Evolutionary conservation across 2,329 filamentous ascomycete species (phyloP).

Genomic region (Hawksworthiomyces lignivorus): DNA sequence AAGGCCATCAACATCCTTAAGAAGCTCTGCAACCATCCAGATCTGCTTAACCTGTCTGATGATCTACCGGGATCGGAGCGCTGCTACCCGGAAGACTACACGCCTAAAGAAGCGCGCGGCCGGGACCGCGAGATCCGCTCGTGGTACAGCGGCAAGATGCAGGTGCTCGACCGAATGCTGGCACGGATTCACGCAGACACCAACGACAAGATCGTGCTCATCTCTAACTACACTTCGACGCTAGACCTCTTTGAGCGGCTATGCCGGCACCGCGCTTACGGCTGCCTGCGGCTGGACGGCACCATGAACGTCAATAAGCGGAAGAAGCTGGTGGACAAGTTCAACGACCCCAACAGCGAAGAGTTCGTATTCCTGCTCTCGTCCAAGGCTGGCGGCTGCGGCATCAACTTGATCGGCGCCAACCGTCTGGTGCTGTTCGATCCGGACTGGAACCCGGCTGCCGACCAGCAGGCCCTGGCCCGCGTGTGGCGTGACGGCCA

Average conservation of each 20-base stretch:
- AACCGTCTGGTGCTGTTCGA: constrained; percentile 95
- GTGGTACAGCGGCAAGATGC: constrained; percentile 98
- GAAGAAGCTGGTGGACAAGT: constrained; percentile 93
- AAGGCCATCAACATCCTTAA: constrained; percentile 96
- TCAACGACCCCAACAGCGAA: constrained; percentile 83
- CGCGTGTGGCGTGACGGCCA: constrained; percentile 98
- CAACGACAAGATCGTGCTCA: constrained; percentile 98
- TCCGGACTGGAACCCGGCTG: constrained; percentile 95
- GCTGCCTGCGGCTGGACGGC: constrained; percentile 81
- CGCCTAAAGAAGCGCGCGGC: constrained; percentile 78
- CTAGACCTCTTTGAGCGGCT: constrained; percentile 89
- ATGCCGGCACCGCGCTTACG: constrained; percentile 78
- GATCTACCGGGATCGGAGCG: constrained; percentile 84
- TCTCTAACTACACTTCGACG: constrained; percentile 96
- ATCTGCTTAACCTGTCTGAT: constrained; percentile 72
- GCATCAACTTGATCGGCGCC: constrained; percentile 89
- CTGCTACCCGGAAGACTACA: constrained; percentile 76
- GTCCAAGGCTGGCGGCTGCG: constrained; percentile 93
- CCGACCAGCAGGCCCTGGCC: constrained; percentile 92
- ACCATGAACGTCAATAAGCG: constrained; percentile 98
- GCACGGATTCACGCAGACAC: constrained; percentile 91
- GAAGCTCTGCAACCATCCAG: constrained; percentile 97
- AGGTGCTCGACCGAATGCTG: constrained; percentile 95
- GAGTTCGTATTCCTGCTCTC: constrained; percentile 96
- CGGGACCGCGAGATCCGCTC: constrained; percentile 87